A percentile compares a stretch with the other conserved stretches of the same genome.
These are phyloP conservation scores for Ogataea chonburiensis DNA, from an alignment of 805 yeast species.

Conservation along the genomic window DNA sequence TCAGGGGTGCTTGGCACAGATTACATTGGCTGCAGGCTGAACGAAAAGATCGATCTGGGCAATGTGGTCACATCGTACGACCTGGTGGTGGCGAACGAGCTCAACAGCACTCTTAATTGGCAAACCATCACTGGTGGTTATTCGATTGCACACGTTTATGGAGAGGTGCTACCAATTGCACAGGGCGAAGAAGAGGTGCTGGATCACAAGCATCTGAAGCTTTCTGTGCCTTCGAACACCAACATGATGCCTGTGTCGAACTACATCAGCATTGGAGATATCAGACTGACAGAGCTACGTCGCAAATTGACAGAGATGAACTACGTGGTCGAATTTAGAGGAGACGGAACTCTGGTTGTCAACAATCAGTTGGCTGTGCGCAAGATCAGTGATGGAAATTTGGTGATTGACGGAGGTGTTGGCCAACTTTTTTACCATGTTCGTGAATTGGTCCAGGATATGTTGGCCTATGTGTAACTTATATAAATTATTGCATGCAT, in stretches of 20 bases:
- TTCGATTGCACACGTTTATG: conserved; percentile 78
- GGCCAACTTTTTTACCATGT: conserved; percentile 76
- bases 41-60: conserved; percentile 47
- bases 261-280: conserved; percentile 76
- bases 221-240: conserved; percentile 15
- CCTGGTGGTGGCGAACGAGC: conserved; percentile 62
- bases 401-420: conserved; percentile 81
- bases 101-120: conserved; percentile 71
- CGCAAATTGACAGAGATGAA: conserved; percentile 56
- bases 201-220: conserved; percentile 12
- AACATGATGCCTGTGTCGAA: conserved; percentile 18
- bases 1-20: conserved; percentile 26
- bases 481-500: too few relatives aligned
- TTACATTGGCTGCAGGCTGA: conserved; percentile 34
- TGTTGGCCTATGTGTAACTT: conserved; percentile 67
- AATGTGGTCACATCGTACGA: conserved; percentile 55
- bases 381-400: conserved; percentile 77
- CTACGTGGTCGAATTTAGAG: conserved; percentile 80
- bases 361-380: conserved; percentile 73
- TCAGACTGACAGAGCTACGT: conserved; percentile 77
- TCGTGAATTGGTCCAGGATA: conserved; percentile 63
- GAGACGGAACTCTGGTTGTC: conserved; percentile 89
- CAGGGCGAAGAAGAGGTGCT: conserved; percentile 14
- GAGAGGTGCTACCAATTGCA: conserved; percentile 43
- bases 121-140: conserved; percentile 79